Evolutionary conservation across 805 yeast species (phyloP), one percentile per base, ranked within the genome.

Genomic region (Torulaspora indica): DNA sequence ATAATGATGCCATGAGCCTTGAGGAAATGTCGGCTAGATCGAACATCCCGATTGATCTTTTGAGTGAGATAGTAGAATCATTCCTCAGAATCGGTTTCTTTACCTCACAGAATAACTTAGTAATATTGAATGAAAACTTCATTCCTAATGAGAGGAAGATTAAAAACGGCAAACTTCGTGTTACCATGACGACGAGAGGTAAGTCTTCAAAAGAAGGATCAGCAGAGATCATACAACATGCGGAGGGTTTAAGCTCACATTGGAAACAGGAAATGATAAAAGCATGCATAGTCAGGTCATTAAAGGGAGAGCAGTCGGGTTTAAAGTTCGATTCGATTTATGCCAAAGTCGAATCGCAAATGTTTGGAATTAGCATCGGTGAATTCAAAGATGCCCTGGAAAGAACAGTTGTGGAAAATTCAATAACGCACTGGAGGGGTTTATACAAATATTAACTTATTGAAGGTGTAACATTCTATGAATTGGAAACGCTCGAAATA

Each of bases 331-430:
- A 49, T 9, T 41, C 36, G 8, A 38, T 61, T 13, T 31, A 45
- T 5, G 42, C 45, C 2, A 31, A 35, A 13, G 55, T 56, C 5
- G 42, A 47, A 9, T 14, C 37, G 2, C 57, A 55, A 28, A 31
- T 52, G 3, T 41, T 38, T 8, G 67, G 65, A 1, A 44, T 54
- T 32, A 63, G 67, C 48, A 44, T 59, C 1, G 67, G 68, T 14
- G 68, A 63, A 20, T 60, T 61, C 41, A 60, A 52, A 34, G 62
- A 58, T n/a, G 65, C 66, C 4, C 36, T 63, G 14, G 24, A 50
- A 2, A 46, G 42, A 14, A 18, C 40, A 3, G 34, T 51, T 3
- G 13, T 33, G 1, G 58, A 55, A 20, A 40, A 42, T 17, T 39
- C 42, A 32, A 45, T 49, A 27, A 38, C 45, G 15, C 33, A 30